Conservation (phyloP, 2,329 filamentous ascomycete genomes). For the Penicillium psychrosexuale region DNA sequence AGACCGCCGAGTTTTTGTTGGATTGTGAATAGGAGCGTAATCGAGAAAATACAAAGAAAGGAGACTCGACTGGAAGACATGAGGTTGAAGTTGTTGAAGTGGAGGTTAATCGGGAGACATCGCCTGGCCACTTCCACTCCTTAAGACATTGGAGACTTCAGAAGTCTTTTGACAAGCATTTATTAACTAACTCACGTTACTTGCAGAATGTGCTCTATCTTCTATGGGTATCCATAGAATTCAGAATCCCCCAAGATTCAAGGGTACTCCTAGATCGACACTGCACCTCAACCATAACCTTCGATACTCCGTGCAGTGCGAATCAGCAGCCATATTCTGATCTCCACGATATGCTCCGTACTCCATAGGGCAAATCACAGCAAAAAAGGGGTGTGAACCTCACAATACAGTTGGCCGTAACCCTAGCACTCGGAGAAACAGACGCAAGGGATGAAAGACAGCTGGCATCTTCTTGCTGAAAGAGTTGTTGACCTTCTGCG, state of each 20-base stretch:
- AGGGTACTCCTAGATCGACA: background rate
- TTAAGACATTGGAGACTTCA: background rate
- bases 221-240: background rate
- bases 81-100: background rate
- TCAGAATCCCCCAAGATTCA: background rate
- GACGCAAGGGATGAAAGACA: slow-evolving; percentile 9
- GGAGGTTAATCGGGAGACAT: background rate
- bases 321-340: background rate
- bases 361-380: background rate
- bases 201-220: background rate
- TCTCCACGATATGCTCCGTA: background rate
- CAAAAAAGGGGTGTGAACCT: background rate
- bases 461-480: background rate
- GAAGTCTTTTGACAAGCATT: background rate
- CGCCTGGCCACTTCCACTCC: no score
- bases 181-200: background rate
- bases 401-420: background rate
- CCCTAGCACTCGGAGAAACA: background rate
- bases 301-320: background rate
- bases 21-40: background rate
- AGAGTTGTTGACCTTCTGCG: background rate
- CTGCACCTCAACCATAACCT: background rate
- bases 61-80: background rate
- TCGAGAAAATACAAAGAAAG: background rate
- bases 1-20: background rate